phyloP scores from a whole-genome alignment of 2,329 filamentous ascomycete species.

The Raffaelea ambrosiae region DNA sequence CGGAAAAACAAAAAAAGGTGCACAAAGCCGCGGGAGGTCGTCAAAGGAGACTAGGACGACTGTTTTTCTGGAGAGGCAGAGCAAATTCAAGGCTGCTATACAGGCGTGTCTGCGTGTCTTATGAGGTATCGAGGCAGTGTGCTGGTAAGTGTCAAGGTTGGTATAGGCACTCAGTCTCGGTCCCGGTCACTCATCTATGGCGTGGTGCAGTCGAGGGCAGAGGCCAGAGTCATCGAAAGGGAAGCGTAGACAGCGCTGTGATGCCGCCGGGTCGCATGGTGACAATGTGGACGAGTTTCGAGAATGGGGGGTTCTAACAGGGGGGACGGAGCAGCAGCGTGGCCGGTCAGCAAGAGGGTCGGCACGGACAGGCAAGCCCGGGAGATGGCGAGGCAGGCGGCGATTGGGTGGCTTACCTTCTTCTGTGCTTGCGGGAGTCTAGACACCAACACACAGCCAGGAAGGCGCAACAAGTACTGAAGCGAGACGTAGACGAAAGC shows the following conservation, averaged over 20 bases:
- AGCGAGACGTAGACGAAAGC: too few relatives aligned
- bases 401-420: too few relatives aligned
- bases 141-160: too few relatives aligned
- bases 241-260: constrained; percentile 1
- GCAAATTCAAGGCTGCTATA: neutral
- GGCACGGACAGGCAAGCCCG: too few relatives aligned
- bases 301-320: neutral
- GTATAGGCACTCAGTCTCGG: too few relatives aligned
- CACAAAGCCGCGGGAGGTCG: neutral
- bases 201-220: neutral
- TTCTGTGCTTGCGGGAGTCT: too few relatives aligned
- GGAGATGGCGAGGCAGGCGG: too few relatives aligned
- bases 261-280: constrained; percentile 8
- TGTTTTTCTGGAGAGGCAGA: neutral
- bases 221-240: constrained; percentile 5
- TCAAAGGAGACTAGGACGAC: neutral
- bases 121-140: too few relatives aligned
- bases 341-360: neutral
- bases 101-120: too few relatives aligned
- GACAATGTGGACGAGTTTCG: neutral
- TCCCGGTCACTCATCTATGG: neutral
- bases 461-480: too few relatives aligned
- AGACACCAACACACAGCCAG: too few relatives aligned
- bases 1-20: neutral
- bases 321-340: neutral